Base-by-base conservation (phyloP, 768 basidiomycete genomes). In the Hysterangium stoloniferum region DNA sequence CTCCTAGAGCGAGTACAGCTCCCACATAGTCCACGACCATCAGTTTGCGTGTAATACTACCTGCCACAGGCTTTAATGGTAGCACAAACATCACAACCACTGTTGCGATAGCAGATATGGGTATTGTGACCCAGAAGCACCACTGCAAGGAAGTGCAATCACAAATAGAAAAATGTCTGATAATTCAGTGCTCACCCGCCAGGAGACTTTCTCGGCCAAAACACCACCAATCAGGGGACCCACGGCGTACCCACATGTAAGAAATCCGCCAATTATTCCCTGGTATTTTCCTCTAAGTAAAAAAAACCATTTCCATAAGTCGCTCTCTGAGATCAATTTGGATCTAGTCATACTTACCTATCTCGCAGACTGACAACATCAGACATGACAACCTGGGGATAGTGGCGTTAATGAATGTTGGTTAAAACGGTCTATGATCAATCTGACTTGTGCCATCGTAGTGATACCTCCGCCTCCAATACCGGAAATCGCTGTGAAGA, bases 111-210 rank as follows among this genome's bases (percentile, higher is more conserved):
- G 75, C 62, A 0, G 82, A 77, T 2, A 82, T 58, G 0, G 84
- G 84, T 1, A 86, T 68, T 20, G 76, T 81, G 41, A 86, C 71
- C 79, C 83, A 86, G 62, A 84, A 84, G 59, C 82, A 84, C 84
- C 84, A 86, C 77, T 81, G n/a, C n/a, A n/a, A 41, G 0, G 5
- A 17, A 4, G 20, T 29, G 6, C 22, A n/a, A 37, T 25, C 6
- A 28, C 22, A 17, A 51, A 7, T 41, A 34, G 1, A 24, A 28
- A n/a, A 46, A 25, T n/a, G 38, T 19, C 53, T 25, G 36, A n/a
- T 13, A 9, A 32, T 32, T 25, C 40, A 9, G 41, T 47, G 64
- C 74, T 27, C 60, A 80, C 80, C 53, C 75, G 67, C 84, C 84
- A 85, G 44, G 72, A 72, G 4, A 72, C 77, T 46, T 75, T 78